A percentile compares a stretch with the other conserved stretches of the same genome.
phyloP scores from a whole-genome alignment of 768 basidiomycete species.

The Tubosaeta sp. region DNA sequence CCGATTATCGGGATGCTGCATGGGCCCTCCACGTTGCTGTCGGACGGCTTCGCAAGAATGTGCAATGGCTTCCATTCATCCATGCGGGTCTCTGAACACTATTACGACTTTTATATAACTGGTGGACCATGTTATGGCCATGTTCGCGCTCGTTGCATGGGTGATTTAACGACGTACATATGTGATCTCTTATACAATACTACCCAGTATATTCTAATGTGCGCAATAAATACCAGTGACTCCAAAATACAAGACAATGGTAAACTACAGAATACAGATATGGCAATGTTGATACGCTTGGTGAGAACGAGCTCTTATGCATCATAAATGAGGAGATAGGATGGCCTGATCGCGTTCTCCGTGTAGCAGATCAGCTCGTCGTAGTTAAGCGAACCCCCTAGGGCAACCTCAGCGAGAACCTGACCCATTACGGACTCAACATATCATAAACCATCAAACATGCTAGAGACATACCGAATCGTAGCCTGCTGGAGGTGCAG shows the following conservation, averaged over 20 bases:
- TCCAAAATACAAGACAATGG: not conserved
- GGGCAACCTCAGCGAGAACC: slow-evolving; percentile 58
- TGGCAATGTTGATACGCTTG: not conserved
- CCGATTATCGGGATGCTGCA: too few species aligned
- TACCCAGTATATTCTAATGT: not conserved
- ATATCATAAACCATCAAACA: not conserved
- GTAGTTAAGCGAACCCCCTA: slow-evolving; percentile 62
- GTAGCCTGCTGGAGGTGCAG: slow-evolving; percentile 56
- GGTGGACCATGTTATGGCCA: too few species aligned
- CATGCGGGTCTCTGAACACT: too few species aligned
- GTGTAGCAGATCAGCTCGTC: slow-evolving; percentile 69
- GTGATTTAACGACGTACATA: too few species aligned
- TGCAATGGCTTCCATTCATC: too few species aligned
- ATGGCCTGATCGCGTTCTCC: slow-evolving; percentile 69
- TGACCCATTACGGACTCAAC: slow-evolving; percentile 21
- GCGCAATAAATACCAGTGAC: slow-evolving; percentile 8
- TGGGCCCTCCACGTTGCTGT: too few species aligned
- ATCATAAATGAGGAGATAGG: slow-evolving; percentile 69
- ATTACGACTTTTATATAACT: too few species aligned
- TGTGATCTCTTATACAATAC: too few species aligned
- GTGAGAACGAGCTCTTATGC: slow-evolving; percentile 19
- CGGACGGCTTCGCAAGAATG: too few species aligned
- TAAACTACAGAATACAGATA: not conserved
- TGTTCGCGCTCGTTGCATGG: too few species aligned
- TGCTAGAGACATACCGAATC: slow-evolving; percentile 50